A percentile compares a stretch with the other conserved stretches of the same genome.
These are phyloP conservation scores for Paulownia fortunei DNA, from an alignment of 257 asterid species.

Conservation along the genomic window DNA sequence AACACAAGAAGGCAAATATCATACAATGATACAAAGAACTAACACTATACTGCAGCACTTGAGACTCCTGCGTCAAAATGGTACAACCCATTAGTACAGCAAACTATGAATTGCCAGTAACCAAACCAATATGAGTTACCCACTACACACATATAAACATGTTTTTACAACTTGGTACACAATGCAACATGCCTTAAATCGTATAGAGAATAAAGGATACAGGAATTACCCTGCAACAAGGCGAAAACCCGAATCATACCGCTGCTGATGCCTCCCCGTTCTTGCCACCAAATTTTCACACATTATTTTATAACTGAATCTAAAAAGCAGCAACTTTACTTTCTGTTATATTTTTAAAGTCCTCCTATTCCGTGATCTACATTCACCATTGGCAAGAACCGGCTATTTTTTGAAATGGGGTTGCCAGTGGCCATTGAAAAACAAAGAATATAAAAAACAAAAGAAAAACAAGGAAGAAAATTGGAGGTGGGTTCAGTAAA, in stretches of 20 bases:
- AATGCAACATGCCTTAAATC: neutral
- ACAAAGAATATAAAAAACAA: neutral
- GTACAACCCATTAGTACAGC: neutral
- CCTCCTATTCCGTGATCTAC: conserved; percentile 1
- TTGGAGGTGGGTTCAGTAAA: neutral
- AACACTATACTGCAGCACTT: neutral
- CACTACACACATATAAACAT: neutral
- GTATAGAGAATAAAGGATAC: neutral
- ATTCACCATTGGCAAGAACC: neutral
- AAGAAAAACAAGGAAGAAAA: neutral
- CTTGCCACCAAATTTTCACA: conserved; percentile 49
- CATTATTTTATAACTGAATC: conserved; percentile 31
- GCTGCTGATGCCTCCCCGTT: conserved; percentile 53
- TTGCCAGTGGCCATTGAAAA: conserved; percentile 9
- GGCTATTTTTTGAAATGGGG: conserved; percentile 15
- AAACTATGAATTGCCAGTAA: neutral
- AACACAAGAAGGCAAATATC: neutral
- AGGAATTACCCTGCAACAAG: conserved; percentile 47
- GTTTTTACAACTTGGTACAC: neutral
- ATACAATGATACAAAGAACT: neutral
- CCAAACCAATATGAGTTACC: neutral
- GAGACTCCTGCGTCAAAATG: neutral
- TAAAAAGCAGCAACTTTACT: neutral
- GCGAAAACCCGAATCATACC: conserved; percentile 52
- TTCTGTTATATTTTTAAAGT: neutral